A percentile compares a stretch with the other conserved stretches of the same genome.
These are phyloP conservation scores for Tylopilus orsonianus DNA, from an alignment of 1,284 basidiomycete species.

Conservation along the genomic window DNA sequence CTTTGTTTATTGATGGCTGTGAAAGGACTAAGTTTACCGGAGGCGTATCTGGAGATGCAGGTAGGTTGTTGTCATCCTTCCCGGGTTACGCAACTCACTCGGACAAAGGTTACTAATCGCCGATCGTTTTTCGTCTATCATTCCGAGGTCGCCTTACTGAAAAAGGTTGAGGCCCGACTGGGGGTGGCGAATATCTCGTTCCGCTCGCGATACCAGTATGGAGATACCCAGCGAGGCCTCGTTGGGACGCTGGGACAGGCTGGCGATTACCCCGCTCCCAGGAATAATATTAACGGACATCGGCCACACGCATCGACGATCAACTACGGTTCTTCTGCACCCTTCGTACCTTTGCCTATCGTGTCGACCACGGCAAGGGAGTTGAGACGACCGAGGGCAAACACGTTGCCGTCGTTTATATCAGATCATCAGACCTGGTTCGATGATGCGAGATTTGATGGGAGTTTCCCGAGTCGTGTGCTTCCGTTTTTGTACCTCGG, in stretches of 20 bases:
- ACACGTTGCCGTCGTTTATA: not conserved
- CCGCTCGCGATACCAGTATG: conserved; percentile 28
- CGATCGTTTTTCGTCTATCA: conserved; percentile 92
- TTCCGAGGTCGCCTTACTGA: conserved; percentile 75
- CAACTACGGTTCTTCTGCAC: conserved; percentile 20
- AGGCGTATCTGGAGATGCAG: conserved; percentile 88
- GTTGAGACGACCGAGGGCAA: not conserved
- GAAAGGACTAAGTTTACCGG: conserved; percentile 68
- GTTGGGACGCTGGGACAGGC: conserved; percentile 8
- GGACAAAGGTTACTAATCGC: conserved; percentile 56
- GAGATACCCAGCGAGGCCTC: conserved; percentile 26
- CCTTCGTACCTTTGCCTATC: conserved; percentile 8
- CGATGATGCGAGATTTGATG: not conserved
- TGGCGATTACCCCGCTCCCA: conserved; percentile 25
- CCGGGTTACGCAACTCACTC: conserved; percentile 1
- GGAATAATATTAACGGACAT: conserved; percentile 19
- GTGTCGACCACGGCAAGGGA: conserved; percentile 11
- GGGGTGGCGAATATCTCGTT: conserved; percentile 31
- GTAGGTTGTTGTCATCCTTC: conserved; percentile 11
- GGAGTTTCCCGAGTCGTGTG: not conserved
- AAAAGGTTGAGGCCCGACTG: conserved; percentile 65
- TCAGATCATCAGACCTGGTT: not conserved
- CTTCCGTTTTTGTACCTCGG: not conserved
- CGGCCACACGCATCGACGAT: conserved; percentile 26
- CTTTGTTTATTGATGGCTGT: conserved; percentile 87